Percentiles rank a stretch among this genome's conserved stretches.
Conservation (phyloP, 495 filamentous ascomycete genomes). For the Arthonia radiata region DNA sequence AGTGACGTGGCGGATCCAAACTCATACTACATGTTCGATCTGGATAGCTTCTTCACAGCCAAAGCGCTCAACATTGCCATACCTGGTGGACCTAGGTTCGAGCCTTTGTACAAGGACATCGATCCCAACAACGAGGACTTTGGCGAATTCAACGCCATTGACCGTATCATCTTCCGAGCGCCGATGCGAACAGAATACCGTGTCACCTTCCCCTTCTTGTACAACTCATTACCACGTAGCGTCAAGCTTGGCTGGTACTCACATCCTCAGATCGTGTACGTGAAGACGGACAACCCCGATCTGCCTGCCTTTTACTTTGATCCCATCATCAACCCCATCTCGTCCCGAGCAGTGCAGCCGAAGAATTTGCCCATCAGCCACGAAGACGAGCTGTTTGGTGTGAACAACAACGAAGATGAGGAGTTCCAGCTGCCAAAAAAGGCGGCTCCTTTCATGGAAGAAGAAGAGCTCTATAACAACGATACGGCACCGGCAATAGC, state of each 20-base stretch:
- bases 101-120: constrained; percentile 96
- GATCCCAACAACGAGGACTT: constrained; percentile 99
- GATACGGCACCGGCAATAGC: constrained; percentile 85
- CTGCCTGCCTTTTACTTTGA: constrained; percentile 96
- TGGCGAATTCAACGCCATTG: constrained; percentile 98
- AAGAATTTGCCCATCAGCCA: constrained; percentile 85
- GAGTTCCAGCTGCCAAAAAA: constrained; percentile 62
- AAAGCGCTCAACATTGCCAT: constrained; percentile 96
- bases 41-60: constrained; percentile 84
- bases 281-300: constrained; percentile 64
- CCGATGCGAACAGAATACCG: constrained; percentile 92
- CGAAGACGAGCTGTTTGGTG: constrained; percentile 86
- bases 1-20: constrained; percentile 89
- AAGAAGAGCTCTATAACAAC: constrained; percentile 69
- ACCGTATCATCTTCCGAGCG: constrained; percentile 93
- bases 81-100: constrained; percentile 88
- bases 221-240: constrained; percentile 87
- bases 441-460: constrained; percentile 67
- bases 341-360: constrained; percentile 75
- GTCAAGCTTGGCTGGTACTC: constrained; percentile 89
- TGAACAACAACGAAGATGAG: constrained; percentile 53
- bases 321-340: constrained; percentile 91
- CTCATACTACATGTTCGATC: constrained; percentile 94
- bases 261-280: constrained; percentile 78
- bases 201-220: constrained; percentile 81